These are phyloP conservation scores for Xanthoceras sorbifolium DNA, from an alignment of 345 rosid species.

Conservation along the genomic window DNA sequence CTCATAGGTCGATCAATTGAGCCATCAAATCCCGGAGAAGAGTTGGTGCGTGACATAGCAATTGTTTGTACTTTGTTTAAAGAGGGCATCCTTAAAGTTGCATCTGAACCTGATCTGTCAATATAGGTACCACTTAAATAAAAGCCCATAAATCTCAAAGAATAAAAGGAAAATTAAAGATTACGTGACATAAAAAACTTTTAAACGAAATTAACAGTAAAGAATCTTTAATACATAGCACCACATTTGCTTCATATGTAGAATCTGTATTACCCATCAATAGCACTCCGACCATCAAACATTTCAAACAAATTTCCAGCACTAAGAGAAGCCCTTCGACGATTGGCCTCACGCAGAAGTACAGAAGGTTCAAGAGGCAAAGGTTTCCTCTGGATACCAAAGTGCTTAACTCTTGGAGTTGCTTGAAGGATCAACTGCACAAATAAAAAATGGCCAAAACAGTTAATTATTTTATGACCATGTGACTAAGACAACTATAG, in stretches of 20 bases:
- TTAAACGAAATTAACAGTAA: slow-evolving; percentile 5
- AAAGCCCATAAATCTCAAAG: slow-evolving; percentile 18
- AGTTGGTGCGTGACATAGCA: slow-evolving; percentile 71
- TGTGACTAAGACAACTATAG: neutral
- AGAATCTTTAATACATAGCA: slow-evolving; percentile 10
- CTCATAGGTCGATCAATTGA: slow-evolving; percentile 92
- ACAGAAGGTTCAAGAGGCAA: slow-evolving; percentile 96
- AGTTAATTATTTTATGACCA: neutral
- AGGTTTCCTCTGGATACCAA: slow-evolving; percentile 81
- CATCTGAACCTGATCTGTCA: slow-evolving; percentile 78
- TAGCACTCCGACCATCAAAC: slow-evolving; percentile 54
- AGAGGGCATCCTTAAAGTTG: slow-evolving; percentile 45
- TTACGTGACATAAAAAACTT: slow-evolving; percentile 5
- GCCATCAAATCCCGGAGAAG: slow-evolving; percentile 86
- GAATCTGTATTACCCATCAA: slow-evolving; percentile 70
- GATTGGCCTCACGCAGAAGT: slow-evolving; percentile 91
- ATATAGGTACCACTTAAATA: slow-evolving; percentile 38
- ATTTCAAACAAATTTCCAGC: slow-evolving; percentile 83
- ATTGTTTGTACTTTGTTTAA: slow-evolving; percentile 43
- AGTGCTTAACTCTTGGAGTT: slow-evolving; percentile 70
- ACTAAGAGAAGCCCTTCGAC: slow-evolving; percentile 96
- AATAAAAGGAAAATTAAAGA: slow-evolving; percentile 13
- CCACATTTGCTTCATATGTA: slow-evolving; percentile 18
- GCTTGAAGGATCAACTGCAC: slow-evolving; percentile 80
- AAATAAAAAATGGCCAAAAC: slow-evolving; percentile 10